A percentile compares a stretch with the other conserved stretches of the same genome.
These are phyloP conservation scores for Alternaria incomplexa DNA, from an alignment of 2,329 filamentous ascomycete species.

Conservation along the genomic window DNA sequence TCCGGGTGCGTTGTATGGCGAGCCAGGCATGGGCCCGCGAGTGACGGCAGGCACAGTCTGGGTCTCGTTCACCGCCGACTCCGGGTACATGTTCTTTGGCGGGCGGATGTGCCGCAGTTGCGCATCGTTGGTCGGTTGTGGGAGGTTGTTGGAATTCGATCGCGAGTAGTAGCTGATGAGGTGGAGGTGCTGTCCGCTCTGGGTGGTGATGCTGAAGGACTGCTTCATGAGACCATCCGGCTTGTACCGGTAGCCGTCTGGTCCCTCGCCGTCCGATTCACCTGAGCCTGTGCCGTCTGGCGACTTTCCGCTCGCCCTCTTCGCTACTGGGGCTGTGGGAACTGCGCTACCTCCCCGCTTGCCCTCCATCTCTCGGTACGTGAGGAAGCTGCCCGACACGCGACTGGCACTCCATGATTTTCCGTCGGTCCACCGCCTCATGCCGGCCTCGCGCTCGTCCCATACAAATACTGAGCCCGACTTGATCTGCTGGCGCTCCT, in stretches of 20 bases:
- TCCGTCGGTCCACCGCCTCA: constrained; percentile 97
- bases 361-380: constrained; percentile 98
- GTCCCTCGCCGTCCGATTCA: constrained; percentile 78
- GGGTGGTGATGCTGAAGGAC: constrained; percentile 98
- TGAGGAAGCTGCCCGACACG: constrained; percentile 95
- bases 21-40: constrained; percentile 70
- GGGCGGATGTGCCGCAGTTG: constrained; percentile 81
- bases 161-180: constrained; percentile 96
- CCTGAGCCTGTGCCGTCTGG: constrained; percentile 81
- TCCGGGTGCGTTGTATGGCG: constrained; percentile 60
- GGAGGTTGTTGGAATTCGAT: constrained; percentile 75
- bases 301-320: constrained; percentile 67
- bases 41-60: constrained; percentile 82
- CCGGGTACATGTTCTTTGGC: constrained; percentile 94
- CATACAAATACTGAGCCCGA: constrained; percentile 99
- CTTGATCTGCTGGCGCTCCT: constrained; percentile 93
- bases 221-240: constrained; percentile 98
- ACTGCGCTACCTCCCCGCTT: constrained; percentile 81
- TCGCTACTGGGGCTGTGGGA: constrained; percentile 50
- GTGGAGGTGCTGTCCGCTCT: constrained; percentile 87
- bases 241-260: constrained; percentile 63
- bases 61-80: constrained; percentile 88
- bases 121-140: constrained; percentile 82
- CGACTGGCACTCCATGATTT: constrained; percentile 99
- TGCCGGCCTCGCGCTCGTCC: constrained; percentile 97